Percentiles rank a stretch among this genome's conserved stretches.
Evolutionary conservation across 495 filamentous ascomycete genomes (phyloP).

Genomic region (Neurospora cerealis): DNA sequence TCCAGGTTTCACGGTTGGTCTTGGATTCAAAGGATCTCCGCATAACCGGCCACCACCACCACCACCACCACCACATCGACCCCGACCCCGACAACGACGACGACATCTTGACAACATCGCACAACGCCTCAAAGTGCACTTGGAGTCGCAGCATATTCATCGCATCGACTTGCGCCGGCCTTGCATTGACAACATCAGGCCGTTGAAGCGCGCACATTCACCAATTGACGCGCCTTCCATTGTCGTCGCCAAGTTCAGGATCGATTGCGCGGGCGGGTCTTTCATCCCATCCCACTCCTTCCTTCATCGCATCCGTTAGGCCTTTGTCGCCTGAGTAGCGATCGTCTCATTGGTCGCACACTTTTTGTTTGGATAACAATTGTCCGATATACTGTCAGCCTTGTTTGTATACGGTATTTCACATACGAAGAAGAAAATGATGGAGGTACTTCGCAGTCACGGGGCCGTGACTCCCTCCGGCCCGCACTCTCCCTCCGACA

Average conservation of each 20-base stretch:
- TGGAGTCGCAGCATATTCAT: neutral
- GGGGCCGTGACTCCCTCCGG: constrained; percentile 37
- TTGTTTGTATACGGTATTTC: neutral
- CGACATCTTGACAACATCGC: neutral
- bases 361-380: neutral
- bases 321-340: neutral
- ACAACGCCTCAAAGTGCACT: neutral
- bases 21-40: neutral
- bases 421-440: neutral
- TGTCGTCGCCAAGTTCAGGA: neutral
- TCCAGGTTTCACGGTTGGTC: neutral
- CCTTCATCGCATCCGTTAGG: neutral
- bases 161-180: neutral
- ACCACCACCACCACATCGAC: neutral
- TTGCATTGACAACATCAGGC: neutral
- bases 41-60: neutral
- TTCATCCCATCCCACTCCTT: neutral
- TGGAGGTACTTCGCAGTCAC: constrained; percentile 4
- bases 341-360: neutral
- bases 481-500: constrained; percentile 48
- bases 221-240: neutral
- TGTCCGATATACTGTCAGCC: neutral
- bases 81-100: neutral
- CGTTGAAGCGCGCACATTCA: neutral
- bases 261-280: neutral